Evolutionary conservation across 2,329 filamentous ascomycete genomes (phyloP).

Genomic region (Pyrenochaeta sp.): DNA sequence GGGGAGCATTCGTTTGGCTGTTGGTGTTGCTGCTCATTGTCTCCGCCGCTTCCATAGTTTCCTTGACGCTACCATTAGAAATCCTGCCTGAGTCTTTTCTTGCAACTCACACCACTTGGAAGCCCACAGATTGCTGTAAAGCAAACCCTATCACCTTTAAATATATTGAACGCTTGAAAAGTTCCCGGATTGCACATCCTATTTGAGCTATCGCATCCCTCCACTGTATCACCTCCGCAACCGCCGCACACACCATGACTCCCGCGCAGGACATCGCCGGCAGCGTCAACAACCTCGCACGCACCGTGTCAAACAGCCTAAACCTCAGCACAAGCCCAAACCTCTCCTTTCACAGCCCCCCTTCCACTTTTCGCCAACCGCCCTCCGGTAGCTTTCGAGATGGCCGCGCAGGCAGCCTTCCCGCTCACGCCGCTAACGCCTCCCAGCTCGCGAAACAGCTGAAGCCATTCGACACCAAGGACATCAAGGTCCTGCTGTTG

Average conservation of each 20-base stretch:
- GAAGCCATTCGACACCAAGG: constrained; percentile 94
- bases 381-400: constrained; percentile 44
- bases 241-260: constrained; percentile 39
- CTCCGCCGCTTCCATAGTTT: constrained; percentile 19
- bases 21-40: constrained; percentile 24
- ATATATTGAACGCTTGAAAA: constrained; percentile 7
- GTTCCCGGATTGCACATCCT: constrained; percentile 20
- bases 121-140: not conserved
- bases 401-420: constrained; percentile 47
- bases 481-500: constrained; percentile 94
- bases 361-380: constrained; percentile 63
- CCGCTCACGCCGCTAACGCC: constrained; percentile 23
- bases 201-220: constrained; percentile 28
- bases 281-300: constrained; percentile 44
- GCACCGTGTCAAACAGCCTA: constrained; percentile 66
- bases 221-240: constrained; percentile 27
- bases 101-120: constrained; percentile 7
- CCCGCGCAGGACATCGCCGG: constrained; percentile 49
- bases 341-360: constrained; percentile 76
- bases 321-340: constrained; percentile 79
- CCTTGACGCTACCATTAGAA: constrained; percentile 17
- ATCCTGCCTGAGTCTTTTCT: constrained; percentile 5
- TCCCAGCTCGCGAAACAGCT: constrained; percentile 71
- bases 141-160: not conserved
- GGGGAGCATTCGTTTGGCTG: constrained; percentile 22